Conservation (phyloP, 2,329 filamentous ascomycete genomes). For the Onygenales sp. region DNA sequence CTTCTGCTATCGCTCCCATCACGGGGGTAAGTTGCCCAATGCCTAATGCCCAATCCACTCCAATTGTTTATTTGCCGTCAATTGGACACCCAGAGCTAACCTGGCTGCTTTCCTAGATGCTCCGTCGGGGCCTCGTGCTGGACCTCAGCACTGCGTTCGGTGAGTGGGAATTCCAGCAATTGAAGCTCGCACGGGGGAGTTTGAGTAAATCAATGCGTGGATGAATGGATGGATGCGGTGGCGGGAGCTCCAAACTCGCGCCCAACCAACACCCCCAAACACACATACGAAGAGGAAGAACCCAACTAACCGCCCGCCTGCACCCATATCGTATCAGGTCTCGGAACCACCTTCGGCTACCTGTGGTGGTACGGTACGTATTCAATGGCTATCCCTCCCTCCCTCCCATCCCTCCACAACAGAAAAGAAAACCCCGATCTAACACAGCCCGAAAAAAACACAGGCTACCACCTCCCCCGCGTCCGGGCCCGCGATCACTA, state of each 20-base stretch:
- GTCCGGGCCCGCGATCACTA: constrained; percentile 54
- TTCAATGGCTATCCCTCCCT: constrained; percentile 2
- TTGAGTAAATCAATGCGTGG: background rate
- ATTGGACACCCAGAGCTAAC: constrained; percentile 6
- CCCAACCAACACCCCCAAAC: background rate
- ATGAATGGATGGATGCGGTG: background rate
- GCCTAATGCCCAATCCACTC: background rate
- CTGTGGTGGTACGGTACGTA: constrained; percentile 58
- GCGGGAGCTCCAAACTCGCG: background rate
- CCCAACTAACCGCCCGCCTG: background rate
- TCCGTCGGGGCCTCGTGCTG: constrained; percentile 55
- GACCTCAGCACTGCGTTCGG: constrained; percentile 58
- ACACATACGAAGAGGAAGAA: background rate
- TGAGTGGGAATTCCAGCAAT: constrained; percentile 31
- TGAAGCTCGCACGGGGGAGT: too few relatives aligned
- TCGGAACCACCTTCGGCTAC: constrained; percentile 54
- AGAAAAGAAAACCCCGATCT: background rate
- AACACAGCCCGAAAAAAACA: background rate
- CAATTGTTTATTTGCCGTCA: background rate
- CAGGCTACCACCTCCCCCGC: constrained; percentile 56
- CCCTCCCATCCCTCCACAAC: background rate
- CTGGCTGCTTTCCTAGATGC: constrained; percentile 42
- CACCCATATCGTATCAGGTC: constrained; percentile 33
- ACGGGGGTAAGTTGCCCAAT: constrained; percentile 33
- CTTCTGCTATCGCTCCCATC: constrained; percentile 38